Evolutionary conservation across 192 early-diverging fungal genomes (phyloP).

Genomic region (Chytriomyces sp.): DNA sequence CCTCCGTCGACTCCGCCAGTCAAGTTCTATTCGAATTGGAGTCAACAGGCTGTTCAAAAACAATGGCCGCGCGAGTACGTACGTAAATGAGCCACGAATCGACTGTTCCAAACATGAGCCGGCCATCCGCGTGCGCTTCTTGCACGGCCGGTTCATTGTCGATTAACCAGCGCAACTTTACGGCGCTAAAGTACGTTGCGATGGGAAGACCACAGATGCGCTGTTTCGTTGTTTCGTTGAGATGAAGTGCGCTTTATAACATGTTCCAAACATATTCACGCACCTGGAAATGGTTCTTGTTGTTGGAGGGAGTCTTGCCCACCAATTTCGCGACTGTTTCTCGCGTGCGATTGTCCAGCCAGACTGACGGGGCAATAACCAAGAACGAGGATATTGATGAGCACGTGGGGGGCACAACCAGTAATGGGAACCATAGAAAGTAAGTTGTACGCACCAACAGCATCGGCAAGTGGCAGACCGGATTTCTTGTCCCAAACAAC

Average conservation of each 20-base stretch:
- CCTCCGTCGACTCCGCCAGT: conserved; percentile 79
- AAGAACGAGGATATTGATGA: not conserved
- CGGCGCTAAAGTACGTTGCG: conserved; percentile 89
- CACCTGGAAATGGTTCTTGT: conserved; percentile 51
- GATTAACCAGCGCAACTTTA: conserved; percentile 92
- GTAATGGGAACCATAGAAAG: conserved; percentile 6
- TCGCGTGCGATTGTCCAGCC: conserved; percentile 86
- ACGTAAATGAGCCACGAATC: conserved; percentile 95
- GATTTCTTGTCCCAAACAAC: conserved; percentile 86
- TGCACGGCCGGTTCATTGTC: conserved; percentile 78
- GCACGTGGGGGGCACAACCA: not conserved
- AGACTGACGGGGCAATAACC: conserved; percentile 55
- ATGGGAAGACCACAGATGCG: conserved; percentile 83
- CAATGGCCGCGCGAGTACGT: conserved; percentile 35
- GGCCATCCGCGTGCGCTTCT: conserved; percentile 73
- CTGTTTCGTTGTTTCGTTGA: not conserved
- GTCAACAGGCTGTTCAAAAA: conserved; percentile 3
- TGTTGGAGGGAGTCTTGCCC: conserved; percentile 58
- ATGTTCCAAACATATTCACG: not conserved
- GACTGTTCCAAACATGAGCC: conserved; percentile 84
- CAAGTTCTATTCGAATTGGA: conserved; percentile 64
- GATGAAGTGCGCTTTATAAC: not conserved
- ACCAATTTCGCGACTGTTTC: conserved; percentile 70
- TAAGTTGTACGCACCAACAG: conserved; percentile 7
- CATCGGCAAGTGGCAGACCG: conserved; percentile 49